These are phyloP conservation scores for Dalechampia spathulata DNA, from an alignment of 441 rosid species.

Conservation along the genomic window DNA sequence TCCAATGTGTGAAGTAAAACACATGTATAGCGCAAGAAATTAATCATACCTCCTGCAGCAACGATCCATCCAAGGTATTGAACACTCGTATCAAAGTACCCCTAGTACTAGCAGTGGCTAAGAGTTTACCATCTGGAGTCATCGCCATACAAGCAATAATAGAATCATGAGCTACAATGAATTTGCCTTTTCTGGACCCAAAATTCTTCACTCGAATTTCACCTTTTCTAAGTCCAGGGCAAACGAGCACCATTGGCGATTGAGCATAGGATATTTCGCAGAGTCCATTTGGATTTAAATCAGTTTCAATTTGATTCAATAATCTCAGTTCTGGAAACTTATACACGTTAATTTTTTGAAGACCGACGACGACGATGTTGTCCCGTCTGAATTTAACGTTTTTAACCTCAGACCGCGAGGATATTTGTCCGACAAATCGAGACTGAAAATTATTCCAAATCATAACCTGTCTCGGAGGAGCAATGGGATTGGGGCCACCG, in stretches of 20 bases:
- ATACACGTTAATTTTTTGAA: constrained; percentile 34
- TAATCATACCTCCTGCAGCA: constrained; percentile 43
- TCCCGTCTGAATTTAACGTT: constrained; percentile 38
- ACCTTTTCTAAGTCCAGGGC: constrained; percentile 41
- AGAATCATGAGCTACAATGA: constrained; percentile 41
- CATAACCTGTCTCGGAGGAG: constrained; percentile 28
- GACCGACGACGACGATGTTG: constrained; percentile 29
- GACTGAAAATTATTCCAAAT: constrained; percentile 33
- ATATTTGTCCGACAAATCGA: constrained; percentile 35
- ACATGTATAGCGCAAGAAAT: background rate
- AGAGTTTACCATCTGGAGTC: constrained; percentile 35
- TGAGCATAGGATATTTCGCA: constrained; percentile 35
- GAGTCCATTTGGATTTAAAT: constrained; percentile 36
- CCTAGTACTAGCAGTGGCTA: constrained; percentile 48
- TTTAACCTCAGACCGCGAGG: constrained; percentile 40
- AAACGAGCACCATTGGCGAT: constrained; percentile 35
- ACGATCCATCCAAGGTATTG: constrained; percentile 34
- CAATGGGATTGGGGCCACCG: constrained; percentile 26
- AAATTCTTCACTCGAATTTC: constrained; percentile 42
- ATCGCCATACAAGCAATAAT: constrained; percentile 31
- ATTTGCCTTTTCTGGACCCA: constrained; percentile 27
- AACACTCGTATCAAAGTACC: constrained; percentile 50
- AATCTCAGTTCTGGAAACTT: constrained; percentile 30
- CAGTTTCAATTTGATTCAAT: constrained; percentile 40
- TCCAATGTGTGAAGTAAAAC: no score